A percentile compares a stretch with the other conserved stretches of the same genome.
Conservation (phyloP, 305 asterid species). For the Fraxinus baroniana region DNA sequence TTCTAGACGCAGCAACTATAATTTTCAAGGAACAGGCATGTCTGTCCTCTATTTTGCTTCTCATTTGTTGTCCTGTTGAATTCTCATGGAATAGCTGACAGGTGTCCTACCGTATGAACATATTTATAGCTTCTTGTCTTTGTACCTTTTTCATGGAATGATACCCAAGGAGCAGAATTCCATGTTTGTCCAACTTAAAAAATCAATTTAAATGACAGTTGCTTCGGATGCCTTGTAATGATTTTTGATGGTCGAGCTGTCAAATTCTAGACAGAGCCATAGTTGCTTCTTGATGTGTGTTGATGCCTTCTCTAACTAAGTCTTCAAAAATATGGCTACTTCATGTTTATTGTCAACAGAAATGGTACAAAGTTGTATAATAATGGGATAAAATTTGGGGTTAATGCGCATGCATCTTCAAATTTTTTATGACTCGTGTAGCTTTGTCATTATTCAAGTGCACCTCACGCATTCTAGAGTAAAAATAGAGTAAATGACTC, state of each 20-base stretch:
- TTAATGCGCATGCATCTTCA: neutral
- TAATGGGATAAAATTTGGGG: neutral
- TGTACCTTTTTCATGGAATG: neutral
- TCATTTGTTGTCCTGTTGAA: neutral
- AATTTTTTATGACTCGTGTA: neutral
- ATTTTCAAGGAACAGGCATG: slow-evolving; percentile 98
- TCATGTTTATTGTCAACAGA: neutral
- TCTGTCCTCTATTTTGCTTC: slow-evolving; percentile 15
- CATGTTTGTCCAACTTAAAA: neutral
- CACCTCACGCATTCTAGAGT: neutral
- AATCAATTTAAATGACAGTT: neutral
- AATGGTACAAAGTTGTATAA: neutral
- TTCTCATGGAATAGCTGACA: neutral
- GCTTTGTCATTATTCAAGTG: neutral
- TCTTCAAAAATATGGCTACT: neutral
- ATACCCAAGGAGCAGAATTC: neutral
- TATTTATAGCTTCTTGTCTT: neutral
- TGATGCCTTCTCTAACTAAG: neutral
- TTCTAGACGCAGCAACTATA: slow-evolving; percentile 96
- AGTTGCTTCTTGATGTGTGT: neutral
- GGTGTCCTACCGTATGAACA: neutral
- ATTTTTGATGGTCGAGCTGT: neutral
- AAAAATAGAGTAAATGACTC: neutral
- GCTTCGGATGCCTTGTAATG: neutral
- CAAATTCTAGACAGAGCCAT: neutral